Base-by-base conservation (phyloP, 2,329 filamentous ascomycete species). In the Penicillium sp. region DNA sequence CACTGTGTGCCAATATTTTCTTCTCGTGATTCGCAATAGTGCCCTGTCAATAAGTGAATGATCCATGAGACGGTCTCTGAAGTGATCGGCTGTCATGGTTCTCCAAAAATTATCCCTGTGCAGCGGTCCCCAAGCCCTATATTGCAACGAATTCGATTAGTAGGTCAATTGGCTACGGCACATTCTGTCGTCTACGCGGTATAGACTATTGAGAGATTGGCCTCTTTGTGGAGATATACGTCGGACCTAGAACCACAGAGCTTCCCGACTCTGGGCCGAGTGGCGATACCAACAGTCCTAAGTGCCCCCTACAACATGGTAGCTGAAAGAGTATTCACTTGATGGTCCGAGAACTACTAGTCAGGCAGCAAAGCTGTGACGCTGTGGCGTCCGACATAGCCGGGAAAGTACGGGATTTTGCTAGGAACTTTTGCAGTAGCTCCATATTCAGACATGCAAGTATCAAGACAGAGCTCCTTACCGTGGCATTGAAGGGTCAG, bases 331-430 rank as follows among this genome's bases (percentile, higher is more conserved):
- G 31, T 30, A 19, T 13, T 13, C 10, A 37, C 22, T 6, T 25
- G 7, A 25, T 25, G 22, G 22, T 7, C 22, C 22, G 22, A 25
- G 22, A 25, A 25, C 22, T 4, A 7, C 22, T 8, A 25, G 9
- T 30, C 13, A 16, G 14, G 18, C 28, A 28, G 27, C 37, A 41
- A 16, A 16, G 12, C 28, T 49, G 44, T 54, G 55, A 50, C 46
- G 49, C 50, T 14, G 53, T 58, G 55, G 53, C 53, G 46, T 48
- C 34, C 30, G 16, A 18, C 41, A 31, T 37, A 41, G 16, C 33
- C 39, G 25, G 38, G 22, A 27, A 19, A n/a, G 29, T 18, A 49
- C n/a, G 35, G 34, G 4, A 8, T 7, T 25, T 25, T 25, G 22
- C 22, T 25, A 14, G 13, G n/a, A 41, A 41, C 4, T 46, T 12